These are phyloP conservation scores for Solanum virginianum DNA, from an alignment of 257 asterid species.

Conservation along the genomic window DNA sequence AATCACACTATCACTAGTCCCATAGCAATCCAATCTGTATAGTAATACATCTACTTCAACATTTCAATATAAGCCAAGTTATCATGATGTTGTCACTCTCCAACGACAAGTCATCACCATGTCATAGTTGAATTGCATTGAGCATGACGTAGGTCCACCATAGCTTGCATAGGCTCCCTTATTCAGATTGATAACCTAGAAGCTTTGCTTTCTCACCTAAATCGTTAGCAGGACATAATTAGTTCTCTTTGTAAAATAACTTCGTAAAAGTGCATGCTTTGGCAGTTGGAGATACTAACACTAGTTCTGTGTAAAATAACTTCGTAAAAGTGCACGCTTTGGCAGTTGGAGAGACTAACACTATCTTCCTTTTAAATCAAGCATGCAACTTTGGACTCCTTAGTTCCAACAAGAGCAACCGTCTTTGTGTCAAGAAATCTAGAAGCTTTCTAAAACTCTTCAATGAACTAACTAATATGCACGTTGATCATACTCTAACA, in stretches of 20 bases:
- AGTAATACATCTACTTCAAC: not conserved
- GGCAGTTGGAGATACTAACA: no score
- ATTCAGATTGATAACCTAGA: not conserved
- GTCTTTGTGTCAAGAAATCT: not conserved
- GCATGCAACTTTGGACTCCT: not conserved
- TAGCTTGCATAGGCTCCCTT: not conserved
- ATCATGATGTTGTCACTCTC: not conserved
- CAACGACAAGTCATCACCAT: not conserved
- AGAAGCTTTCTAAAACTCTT: not conserved
- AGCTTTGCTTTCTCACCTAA: not conserved
- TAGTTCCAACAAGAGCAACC: not conserved
- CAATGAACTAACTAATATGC: not conserved
- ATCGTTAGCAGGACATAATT: not conserved
- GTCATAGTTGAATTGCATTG: not conserved
- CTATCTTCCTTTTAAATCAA: not conserved
- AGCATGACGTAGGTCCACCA: not conserved
- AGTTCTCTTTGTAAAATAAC: not conserved
- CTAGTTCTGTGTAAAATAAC: not conserved
- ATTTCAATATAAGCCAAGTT: not conserved
- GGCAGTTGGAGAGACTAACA: not conserved
- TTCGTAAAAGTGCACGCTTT: not conserved
- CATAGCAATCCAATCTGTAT: not conserved
- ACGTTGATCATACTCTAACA: not conserved
- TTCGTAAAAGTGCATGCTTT: not conserved
- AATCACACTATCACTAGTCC: not conserved